Evolutionary conservation across 1,284 basidiomycete genomes (phyloP).

Genomic region (Marasmius oreades): DNA sequence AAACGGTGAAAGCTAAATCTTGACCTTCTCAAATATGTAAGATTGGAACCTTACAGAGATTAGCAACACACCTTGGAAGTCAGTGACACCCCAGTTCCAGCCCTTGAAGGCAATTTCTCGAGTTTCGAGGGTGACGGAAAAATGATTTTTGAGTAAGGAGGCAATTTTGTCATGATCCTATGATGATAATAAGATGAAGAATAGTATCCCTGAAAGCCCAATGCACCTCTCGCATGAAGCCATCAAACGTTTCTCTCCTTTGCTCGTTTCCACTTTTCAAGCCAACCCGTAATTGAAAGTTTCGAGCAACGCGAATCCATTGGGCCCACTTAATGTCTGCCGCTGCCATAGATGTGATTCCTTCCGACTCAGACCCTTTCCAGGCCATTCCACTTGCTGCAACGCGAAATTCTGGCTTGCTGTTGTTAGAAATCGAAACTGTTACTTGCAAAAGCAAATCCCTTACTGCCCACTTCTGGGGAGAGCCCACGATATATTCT

Average conservation of each 20-base stretch:
- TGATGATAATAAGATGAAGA: constrained; percentile 10
- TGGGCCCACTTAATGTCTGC: constrained; percentile 83
- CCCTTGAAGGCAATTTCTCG: constrained; percentile 90
- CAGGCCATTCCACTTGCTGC: constrained; percentile 89
- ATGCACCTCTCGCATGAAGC: constrained; percentile 84
- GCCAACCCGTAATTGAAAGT: constrained; percentile 86
- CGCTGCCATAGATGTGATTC: constrained; percentile 64
- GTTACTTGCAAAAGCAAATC: not conserved
- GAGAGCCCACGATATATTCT: constrained; percentile 76
- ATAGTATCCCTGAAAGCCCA: not conserved
- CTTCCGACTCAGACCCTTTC: constrained; percentile 73
- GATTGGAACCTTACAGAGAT: constrained; percentile 1
- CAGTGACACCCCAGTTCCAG: constrained; percentile 98
- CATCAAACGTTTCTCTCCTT: constrained; percentile 86
- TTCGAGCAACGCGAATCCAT: constrained; percentile 90
- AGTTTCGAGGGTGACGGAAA: constrained; percentile 80
- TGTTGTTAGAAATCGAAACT: constrained; percentile 4
- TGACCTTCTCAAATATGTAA: constrained; percentile 50
- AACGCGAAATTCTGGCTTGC: constrained; percentile 76
- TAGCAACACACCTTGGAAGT: constrained; percentile 77
- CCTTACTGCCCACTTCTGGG: constrained; percentile 78
- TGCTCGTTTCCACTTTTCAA: constrained; percentile 56
- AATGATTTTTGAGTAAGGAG: constrained; percentile 80
- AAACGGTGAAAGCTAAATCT: constrained; percentile 88
- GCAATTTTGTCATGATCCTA: constrained; percentile 84